These are phyloP conservation scores for Chrysosporium keratinophilum DNA, from an alignment of 2,329 filamentous ascomycete species.

Conservation along the genomic window DNA sequence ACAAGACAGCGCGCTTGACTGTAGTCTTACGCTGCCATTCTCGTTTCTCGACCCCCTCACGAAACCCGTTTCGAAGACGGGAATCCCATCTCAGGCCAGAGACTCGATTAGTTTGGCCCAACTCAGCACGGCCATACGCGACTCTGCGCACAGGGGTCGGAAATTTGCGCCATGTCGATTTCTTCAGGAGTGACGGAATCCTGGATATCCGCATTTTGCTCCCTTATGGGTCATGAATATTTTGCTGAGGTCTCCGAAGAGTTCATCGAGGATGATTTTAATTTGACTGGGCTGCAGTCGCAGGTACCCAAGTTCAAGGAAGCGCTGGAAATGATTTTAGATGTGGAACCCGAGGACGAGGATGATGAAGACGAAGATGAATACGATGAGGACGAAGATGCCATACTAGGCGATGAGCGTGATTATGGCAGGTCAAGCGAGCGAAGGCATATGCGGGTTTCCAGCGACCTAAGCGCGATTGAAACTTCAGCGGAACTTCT, in stretches of 20 bases:
- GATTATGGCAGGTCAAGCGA: constrained; percentile 45
- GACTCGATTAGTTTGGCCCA: constrained; percentile 40
- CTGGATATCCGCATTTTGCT: constrained; percentile 97
- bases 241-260: constrained; percentile 98
- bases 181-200: constrained; percentile 57
- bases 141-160: constrained; percentile 22
- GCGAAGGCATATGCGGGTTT: constrained; percentile 72
- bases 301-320: constrained; percentile 99
- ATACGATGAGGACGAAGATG: constrained; percentile 58
- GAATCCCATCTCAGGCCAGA: constrained; percentile 38
- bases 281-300: constrained; percentile 85
- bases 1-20: background rate
- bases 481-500: constrained; percentile 97
- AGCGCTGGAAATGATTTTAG: constrained; percentile 96
- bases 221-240: constrained; percentile 90
- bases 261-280: constrained; percentile 99
- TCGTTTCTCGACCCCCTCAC: constrained; percentile 19
- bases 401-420: constrained; percentile 55
- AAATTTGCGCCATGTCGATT: constrained; percentile 35
- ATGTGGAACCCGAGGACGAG: constrained; percentile 89
- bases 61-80: constrained; percentile 37
- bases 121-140: constrained; percentile 23
- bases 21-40: background rate
- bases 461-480: constrained; percentile 87
- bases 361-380: constrained; percentile 56